Conservation (phyloP, 257 asterid genomes). For the Penstemon newberryi region DNA sequence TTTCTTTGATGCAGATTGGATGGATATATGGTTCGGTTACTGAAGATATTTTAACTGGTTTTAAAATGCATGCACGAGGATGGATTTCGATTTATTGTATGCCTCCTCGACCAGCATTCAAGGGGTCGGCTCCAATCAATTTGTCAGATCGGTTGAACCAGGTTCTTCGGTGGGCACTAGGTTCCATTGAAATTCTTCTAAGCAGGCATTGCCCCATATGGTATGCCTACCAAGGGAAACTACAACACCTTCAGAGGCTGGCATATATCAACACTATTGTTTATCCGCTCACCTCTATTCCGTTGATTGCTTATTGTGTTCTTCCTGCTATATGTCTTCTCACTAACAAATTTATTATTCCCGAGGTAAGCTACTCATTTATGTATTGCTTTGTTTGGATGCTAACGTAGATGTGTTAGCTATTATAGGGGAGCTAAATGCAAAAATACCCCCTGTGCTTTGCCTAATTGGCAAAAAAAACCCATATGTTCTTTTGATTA, state of each 20-base stretch:
- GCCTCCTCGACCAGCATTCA: constrained; percentile 62
- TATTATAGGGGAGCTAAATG: no score
- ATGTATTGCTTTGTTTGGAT: neutral
- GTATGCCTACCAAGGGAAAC: constrained; percentile 53
- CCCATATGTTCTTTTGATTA: no score
- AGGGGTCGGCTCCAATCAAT: constrained; percentile 63
- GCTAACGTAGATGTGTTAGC: neutral
- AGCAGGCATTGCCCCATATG: constrained; percentile 63
- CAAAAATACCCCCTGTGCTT: no score
- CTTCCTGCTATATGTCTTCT: constrained; percentile 61
- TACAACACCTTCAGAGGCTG: constrained; percentile 52
- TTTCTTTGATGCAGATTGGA: constrained; percentile 42
- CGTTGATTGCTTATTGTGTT: constrained; percentile 51
- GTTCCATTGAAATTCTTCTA: constrained; percentile 55
- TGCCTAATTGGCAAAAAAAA: no score
- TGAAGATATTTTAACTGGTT: constrained; percentile 59
- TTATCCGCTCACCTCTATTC: constrained; percentile 58
- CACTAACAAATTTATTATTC: constrained; percentile 56
- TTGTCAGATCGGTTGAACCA: constrained; percentile 60
- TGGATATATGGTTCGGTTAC: constrained; percentile 61
- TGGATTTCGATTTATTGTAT: constrained; percentile 59
- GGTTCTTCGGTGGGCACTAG: constrained; percentile 59
- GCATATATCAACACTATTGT: constrained; percentile 61
- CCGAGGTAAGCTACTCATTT: constrained; percentile 37
- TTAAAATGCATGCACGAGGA: constrained; percentile 63